Evolutionary conservation across 2,329 filamentous ascomycete genomes (phyloP), one percentile per base, ranked within the genome.

Genomic region (Trichoderma koningiopsis): DNA sequence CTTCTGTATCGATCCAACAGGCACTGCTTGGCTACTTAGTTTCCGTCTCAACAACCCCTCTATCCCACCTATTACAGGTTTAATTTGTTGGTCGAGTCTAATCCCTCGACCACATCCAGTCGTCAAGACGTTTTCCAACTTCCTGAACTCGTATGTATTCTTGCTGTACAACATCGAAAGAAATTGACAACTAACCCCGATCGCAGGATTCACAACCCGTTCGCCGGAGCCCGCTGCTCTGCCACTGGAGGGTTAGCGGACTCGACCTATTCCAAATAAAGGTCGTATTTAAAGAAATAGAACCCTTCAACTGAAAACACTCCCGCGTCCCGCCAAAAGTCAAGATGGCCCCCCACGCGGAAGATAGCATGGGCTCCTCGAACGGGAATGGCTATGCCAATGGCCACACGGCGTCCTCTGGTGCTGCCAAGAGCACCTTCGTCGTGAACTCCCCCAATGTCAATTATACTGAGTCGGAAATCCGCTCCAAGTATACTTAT

Each of bases 51-150:
- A 10, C 37, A 64, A 57, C 37, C 58, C 69, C 58, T 61, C 49
- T 24, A 62, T 47, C 53, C 58, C 53, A 64, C 69, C 69, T 67
- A 27, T 24, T 47, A 60, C 62, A 62, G 62, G 56, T 52, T 22
- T 68, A 70, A 70, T 70, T 67, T 63, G 59, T 73, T 71, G 86
- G 87, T 87, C 87, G 86, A 87, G 85, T 68, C 72, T 71, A 76
- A 73, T 75, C 68, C 77, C 79, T 82, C 89, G 88, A 84, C 91
- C 89, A 83, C 82, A 74, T 72, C 78, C 78, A 81, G 81, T 83
- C 90, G 91, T 88, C 93, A 97, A 92, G 85, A 97, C 93, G 94
- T 97, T 97, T 91, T 95, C 94, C 87, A 97, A 97, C 85, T 91
- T 96, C 77, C 91, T 97, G 76, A 96, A 96, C 89, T 97, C 94